These are phyloP conservation scores for Wickerhamomyces bisporus DNA, from an alignment of 805 yeast genomes.

Conservation along the genomic window DNA sequence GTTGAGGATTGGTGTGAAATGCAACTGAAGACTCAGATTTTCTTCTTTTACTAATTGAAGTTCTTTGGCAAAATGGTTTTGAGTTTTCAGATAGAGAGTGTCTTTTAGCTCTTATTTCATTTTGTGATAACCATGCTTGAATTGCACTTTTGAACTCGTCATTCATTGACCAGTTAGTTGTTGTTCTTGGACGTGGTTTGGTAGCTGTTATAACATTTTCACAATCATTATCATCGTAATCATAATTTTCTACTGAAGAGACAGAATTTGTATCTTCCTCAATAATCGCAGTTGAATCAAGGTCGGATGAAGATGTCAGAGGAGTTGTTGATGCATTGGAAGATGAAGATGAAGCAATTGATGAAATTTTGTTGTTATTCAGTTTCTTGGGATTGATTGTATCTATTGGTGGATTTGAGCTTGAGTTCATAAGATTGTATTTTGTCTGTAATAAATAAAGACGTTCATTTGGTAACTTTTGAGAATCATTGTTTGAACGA, in stretches of 20 bases:
- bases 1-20: background rate
- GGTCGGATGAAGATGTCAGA: slow-evolving; percentile 1
- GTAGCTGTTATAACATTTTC: too few relatives aligned
- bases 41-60: slow-evolving; percentile 18
- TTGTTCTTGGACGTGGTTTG: background rate
- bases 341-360: slow-evolving; percentile 1
- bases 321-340: slow-evolving; percentile 8
- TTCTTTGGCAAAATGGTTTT: slow-evolving; percentile 8
- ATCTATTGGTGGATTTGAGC: slow-evolving; percentile 6
- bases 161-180: slow-evolving; percentile 20
- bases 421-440: background rate
- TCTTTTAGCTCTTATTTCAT: slow-evolving; percentile 6
- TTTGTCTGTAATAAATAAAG: background rate
- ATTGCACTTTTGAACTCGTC: slow-evolving; percentile 25
- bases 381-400: slow-evolving; percentile 18
- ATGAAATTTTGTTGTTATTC: slow-evolving; percentile 5
- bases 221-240: background rate
- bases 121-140: slow-evolving; percentile 22
- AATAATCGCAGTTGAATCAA: slow-evolving; percentile 1
- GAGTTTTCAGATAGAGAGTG: background rate
- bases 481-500: background rate
- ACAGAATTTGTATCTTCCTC: slow-evolving; percentile 6
- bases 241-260: slow-evolving; percentile 6
- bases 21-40: slow-evolving; percentile 20
- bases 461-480: background rate